phyloP scores from a whole-genome alignment of 352 stramenopile genomes.

The Globisporangium nagaii region DNA sequence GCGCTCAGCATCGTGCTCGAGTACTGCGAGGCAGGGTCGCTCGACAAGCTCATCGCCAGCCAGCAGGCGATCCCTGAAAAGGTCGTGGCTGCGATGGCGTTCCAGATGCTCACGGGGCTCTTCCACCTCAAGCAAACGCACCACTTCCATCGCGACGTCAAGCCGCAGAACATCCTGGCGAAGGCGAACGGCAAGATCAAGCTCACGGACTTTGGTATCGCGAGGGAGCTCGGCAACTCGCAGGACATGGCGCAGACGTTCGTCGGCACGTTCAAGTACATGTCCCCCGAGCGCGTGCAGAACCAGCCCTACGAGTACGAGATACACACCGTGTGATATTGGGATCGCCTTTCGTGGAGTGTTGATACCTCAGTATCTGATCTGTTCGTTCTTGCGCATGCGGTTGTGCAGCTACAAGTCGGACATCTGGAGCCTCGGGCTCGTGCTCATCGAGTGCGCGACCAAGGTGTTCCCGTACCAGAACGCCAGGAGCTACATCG shows the following conservation, averaged over 20 bases:
- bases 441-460: slow-evolving; percentile 69
- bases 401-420: slow-evolving; percentile 56
- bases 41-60: slow-evolving; percentile 36
- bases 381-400: too few species aligned
- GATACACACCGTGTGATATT: too few species aligned
- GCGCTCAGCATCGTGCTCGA: slow-evolving; percentile 63
- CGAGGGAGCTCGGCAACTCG: slow-evolving; percentile 56
- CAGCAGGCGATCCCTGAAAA: slow-evolving; percentile 30
- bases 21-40: slow-evolving; percentile 54
- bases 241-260: slow-evolving; percentile 84
- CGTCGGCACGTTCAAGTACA: slow-evolving; percentile 91
- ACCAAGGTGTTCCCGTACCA: slow-evolving; percentile 53
- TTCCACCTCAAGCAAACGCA: slow-evolving; percentile 50
- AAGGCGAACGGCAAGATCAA: slow-evolving; percentile 76
- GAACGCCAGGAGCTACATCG: slow-evolving; percentile 57
- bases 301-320: slow-evolving; percentile 71
- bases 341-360: too few species aligned
- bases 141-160: slow-evolving; percentile 93
- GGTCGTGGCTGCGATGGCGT: slow-evolving; percentile 50
- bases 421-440: slow-evolving; percentile 72
- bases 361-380: too few species aligned
- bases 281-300: slow-evolving; percentile 90
- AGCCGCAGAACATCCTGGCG: slow-evolving; percentile 91
- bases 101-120: slow-evolving; percentile 56
- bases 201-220: slow-evolving; percentile 75